Percentiles rank a stretch among this genome's conserved stretches.
Evolutionary conservation across 1,139 yeast species (phyloP).

Genomic region (Nakaseomyces delphensis): DNA sequence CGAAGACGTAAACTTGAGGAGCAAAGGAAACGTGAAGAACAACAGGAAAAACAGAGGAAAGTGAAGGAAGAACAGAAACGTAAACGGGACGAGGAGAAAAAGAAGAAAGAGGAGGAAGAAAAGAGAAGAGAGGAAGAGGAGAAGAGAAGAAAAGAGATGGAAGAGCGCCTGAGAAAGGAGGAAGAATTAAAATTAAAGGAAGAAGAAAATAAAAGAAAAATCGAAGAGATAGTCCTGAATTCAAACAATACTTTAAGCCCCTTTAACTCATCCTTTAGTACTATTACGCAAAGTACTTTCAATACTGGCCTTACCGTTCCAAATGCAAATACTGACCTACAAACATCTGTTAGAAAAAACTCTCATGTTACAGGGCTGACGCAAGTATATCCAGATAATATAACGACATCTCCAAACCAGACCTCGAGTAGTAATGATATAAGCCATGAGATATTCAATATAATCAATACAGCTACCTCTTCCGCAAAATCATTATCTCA

Average conservation of each 20-base stretch:
- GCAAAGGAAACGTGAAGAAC: slow-evolving; percentile 35
- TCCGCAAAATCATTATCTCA: slow-evolving; percentile 14
- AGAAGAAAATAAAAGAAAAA: not conserved
- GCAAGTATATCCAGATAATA: slow-evolving; percentile 5
- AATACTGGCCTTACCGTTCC: not conserved
- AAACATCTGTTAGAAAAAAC: not conserved
- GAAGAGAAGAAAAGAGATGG: slow-evolving; percentile 27
- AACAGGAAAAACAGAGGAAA: slow-evolving; percentile 35
- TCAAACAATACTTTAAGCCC: not conserved
- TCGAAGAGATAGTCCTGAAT: not conserved
- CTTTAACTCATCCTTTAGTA: not conserved
- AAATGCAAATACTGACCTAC: not conserved
- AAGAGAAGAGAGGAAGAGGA: slow-evolving; percentile 37
- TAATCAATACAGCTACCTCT: slow-evolving; percentile 25
- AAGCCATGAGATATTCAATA: slow-evolving; percentile 23
- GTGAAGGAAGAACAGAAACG: slow-evolving; percentile 34
- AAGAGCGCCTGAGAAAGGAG: slow-evolving; percentile 24
- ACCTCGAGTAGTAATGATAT: slow-evolving; percentile 8
- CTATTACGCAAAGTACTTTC: not conserved
- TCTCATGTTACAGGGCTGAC: slow-evolving; percentile 2
- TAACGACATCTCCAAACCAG: not conserved
- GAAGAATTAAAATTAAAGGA: slow-evolving; percentile 28
- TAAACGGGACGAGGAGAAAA: slow-evolving; percentile 36
- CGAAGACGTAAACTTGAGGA: slow-evolving; percentile 37
- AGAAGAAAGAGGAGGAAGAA: slow-evolving; percentile 38